Percentiles rank a stretch among this genome's conserved stretches.
phyloP scores from a whole-genome alignment of 2,329 filamentous ascomycete species.

The Colletotrichum sp. region DNA sequence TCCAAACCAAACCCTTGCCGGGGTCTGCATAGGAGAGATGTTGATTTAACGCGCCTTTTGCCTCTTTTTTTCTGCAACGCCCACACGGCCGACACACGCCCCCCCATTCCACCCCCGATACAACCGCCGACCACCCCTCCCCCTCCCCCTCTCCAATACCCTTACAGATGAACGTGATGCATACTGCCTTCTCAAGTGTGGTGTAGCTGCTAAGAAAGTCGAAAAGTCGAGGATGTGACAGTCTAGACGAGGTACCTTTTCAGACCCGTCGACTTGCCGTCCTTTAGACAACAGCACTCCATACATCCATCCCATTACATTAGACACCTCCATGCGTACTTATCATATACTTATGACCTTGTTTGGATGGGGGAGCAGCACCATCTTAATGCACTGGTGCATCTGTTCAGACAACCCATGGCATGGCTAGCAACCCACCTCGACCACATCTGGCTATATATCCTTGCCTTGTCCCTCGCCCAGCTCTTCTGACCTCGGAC shows the following conservation, averaged over 20 bases:
- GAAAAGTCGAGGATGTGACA: constrained; percentile 3
- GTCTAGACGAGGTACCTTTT: constrained; percentile 13
- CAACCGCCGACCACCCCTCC: constrained; percentile 19
- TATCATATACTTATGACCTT: constrained; percentile 11
- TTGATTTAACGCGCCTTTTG: constrained; percentile 15
- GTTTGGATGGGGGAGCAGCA: constrained; percentile 14
- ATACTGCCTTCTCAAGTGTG: constrained; percentile 1
- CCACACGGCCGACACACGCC: not conserved
- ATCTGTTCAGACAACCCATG: constrained; percentile 16
- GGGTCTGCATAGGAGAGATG: not conserved
- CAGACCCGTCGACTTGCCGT: constrained; percentile 15
- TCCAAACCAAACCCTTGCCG: constrained; percentile 2
- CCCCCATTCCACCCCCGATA: constrained; percentile 16
- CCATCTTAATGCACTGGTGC: constrained; percentile 20
- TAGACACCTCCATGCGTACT: constrained; percentile 4
- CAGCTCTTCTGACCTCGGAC: constrained; percentile 31
- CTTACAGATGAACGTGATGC: constrained; percentile 18
- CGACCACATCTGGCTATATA: constrained; percentile 46
- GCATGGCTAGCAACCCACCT: constrained; percentile 8
- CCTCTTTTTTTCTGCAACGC: constrained; percentile 8
- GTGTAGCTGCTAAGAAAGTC: constrained; percentile 11
- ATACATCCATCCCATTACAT: constrained; percentile 17
- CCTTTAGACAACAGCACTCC: constrained; percentile 9
- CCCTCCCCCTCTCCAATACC: not conserved
- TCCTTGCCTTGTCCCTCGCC: constrained; percentile 43